Conservation (phyloP, 2,329 filamentous ascomycete species). For the Akanthomyces muscarius region DNA sequence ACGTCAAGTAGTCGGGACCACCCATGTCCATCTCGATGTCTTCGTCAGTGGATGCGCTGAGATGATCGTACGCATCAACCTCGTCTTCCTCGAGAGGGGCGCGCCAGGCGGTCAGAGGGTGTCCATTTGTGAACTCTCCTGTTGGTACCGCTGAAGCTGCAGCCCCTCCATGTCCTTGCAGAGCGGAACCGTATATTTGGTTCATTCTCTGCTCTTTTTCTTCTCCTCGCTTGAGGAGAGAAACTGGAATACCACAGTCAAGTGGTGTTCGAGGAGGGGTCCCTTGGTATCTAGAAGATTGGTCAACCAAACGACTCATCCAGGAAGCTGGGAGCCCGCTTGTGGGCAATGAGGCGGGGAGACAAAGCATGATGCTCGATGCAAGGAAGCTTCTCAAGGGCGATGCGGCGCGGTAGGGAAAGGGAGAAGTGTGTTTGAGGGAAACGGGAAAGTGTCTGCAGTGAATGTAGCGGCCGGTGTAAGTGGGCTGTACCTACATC, state of each 20-base stretch:
- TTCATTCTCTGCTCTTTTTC: not conserved
- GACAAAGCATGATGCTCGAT: not conserved
- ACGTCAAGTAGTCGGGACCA: not conserved
- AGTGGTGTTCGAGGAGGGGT: not conserved
- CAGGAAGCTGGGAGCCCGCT: not conserved
- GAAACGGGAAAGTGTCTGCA: not conserved
- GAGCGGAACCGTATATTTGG: not conserved
- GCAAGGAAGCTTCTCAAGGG: not conserved
- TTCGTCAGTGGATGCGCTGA: not conserved
- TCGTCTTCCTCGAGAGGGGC: not conserved
- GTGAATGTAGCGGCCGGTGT: not conserved
- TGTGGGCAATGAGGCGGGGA: not conserved
- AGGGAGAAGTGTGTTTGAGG: not conserved
- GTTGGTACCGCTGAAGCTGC: not conserved
- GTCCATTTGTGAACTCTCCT: not conserved
- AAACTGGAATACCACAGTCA: not conserved
- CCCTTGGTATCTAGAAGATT: not conserved
- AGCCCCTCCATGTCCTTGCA: not conserved
- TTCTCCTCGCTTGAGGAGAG: not conserved
- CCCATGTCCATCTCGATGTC: not conserved
- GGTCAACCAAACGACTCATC: not conserved
- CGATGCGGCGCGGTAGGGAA: not conserved
- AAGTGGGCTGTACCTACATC: conserved; percentile 1
- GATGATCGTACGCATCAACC: not conserved
- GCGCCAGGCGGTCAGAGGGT: not conserved